phyloP scores from a whole-genome alignment of 2,329 filamentous ascomycete species.

The Byssoonygena ceratinophila region DNA sequence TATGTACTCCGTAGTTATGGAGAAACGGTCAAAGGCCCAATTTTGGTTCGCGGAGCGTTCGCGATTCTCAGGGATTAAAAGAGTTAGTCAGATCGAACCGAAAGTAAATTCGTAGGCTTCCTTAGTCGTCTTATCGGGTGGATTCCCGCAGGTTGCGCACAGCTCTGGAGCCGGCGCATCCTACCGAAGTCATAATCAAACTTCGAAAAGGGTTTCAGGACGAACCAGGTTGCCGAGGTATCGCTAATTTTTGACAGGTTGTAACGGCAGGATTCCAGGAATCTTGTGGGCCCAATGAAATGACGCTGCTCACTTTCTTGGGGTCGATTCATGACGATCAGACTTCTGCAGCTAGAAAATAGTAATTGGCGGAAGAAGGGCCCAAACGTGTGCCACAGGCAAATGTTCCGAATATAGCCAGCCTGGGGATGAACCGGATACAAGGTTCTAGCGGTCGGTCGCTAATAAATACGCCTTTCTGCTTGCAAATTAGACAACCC shows the following conservation, averaged over 20 bases:
- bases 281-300: neutral
- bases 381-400: constrained; percentile 5
- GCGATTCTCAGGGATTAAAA: constrained; percentile 10
- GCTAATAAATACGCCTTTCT: neutral
- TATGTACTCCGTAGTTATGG: constrained; percentile 1
- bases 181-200: constrained; percentile 13
- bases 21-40: constrained; percentile 1
- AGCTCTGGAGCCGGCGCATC: constrained; percentile 12
- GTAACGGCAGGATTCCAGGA: constrained; percentile 8
- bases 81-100: constrained; percentile 9
- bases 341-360: constrained; percentile 11
- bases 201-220: constrained; percentile 5
- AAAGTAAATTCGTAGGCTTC: constrained; percentile 8
- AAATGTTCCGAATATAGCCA: constrained; percentile 12
- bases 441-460: neutral
- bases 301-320: neutral
- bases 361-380: neutral
- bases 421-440: constrained; percentile 2
- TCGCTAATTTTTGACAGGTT: constrained; percentile 9
- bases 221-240: constrained; percentile 9
- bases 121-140: constrained; percentile 12
- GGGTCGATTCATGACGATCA: constrained; percentile 8
- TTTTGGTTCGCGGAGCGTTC: constrained; percentile 8
- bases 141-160: constrained; percentile 9
- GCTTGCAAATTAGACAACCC: neutral